These are phyloP conservation scores for Collybia mongolica DNA, from an alignment of 768 basidiomycete genomes.

Conservation along the genomic window DNA sequence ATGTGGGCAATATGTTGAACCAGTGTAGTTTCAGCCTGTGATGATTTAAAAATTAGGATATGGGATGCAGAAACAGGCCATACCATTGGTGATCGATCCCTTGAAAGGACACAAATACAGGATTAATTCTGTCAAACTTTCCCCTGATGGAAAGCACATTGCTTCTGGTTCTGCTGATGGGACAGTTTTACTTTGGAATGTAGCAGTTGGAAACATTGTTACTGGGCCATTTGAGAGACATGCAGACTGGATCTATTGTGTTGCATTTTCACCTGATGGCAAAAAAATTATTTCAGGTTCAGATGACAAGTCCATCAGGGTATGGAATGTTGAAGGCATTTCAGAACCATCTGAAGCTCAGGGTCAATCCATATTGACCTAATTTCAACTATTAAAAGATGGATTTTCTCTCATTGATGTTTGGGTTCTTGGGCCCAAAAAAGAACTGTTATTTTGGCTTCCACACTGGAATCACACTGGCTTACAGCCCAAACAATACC, in stretches of 20 bases:
- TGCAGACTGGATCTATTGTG: background rate
- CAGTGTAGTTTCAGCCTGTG: background rate
- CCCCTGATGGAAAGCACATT: background rate
- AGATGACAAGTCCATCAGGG: background rate
- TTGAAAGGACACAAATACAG: background rate
- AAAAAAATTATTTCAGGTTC: background rate
- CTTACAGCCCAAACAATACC: no score
- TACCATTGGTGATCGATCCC: background rate
- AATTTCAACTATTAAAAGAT: no score
- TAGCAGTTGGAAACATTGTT: no score
- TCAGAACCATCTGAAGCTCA: no score
- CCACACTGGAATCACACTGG: no score
- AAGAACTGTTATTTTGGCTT: no score
- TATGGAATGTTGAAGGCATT: background rate
- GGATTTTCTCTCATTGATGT: no score
- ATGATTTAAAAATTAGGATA: background rate
- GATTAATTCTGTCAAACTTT: background rate
- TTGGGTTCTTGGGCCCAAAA: no score
- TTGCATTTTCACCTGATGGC: slow-evolving; percentile 1
- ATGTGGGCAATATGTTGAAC: no score
- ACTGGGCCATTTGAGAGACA: background rate
- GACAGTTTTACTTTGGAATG: background rate
- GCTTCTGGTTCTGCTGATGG: background rate
- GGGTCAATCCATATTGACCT: no score
- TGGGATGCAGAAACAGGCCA: background rate